Conservation (phyloP, 768 basidiomycete genomes). For the Amanita rimosa region DNA sequence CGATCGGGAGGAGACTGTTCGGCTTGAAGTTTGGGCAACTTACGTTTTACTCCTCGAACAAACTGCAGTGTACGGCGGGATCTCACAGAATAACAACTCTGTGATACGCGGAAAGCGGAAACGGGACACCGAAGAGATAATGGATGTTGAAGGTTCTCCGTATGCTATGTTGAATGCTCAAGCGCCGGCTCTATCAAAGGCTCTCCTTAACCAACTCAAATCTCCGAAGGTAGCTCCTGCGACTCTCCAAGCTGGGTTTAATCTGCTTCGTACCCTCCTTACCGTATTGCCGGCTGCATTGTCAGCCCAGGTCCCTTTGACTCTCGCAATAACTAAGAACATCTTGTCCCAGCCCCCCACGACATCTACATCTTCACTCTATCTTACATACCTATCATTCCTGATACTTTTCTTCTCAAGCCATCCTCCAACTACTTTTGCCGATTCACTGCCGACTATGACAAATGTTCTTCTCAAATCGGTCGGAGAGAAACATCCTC, state of each 20-base stretch:
- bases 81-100: slow-evolving; percentile 38
- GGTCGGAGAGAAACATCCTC: slow-evolving; percentile 75
- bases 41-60: slow-evolving; percentile 77
- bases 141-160: slow-evolving; percentile 69
- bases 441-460: slow-evolving; percentile 48
- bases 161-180: slow-evolving; percentile 61
- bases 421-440: slow-evolving; percentile 50
- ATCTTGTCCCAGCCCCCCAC: slow-evolving; percentile 59
- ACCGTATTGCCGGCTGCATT: slow-evolving; percentile 78
- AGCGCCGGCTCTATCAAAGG: slow-evolving; percentile 69
- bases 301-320: slow-evolving; percentile 49
- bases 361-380: slow-evolving; percentile 71
- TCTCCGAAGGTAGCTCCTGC: slow-evolving; percentile 64
- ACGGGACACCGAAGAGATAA: slow-evolving; percentile 57
- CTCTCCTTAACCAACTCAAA: slow-evolving; percentile 63
- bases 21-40: slow-evolving; percentile 85
- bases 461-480: slow-evolving; percentile 68
- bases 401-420: slow-evolving; percentile 71
- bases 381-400: slow-evolving; percentile 80
- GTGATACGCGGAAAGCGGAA: slow-evolving; percentile 61
- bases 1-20: slow-evolving; percentile 92
- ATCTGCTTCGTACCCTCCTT: slow-evolving; percentile 63
- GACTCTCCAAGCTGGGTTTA: slow-evolving; percentile 81
- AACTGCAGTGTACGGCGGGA: slow-evolving; percentile 68
- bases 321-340: slow-evolving; percentile 52